Base-by-base conservation (phyloP, 2,329 filamentous ascomycete species). In the Colletotrichum zoysiae region DNA sequence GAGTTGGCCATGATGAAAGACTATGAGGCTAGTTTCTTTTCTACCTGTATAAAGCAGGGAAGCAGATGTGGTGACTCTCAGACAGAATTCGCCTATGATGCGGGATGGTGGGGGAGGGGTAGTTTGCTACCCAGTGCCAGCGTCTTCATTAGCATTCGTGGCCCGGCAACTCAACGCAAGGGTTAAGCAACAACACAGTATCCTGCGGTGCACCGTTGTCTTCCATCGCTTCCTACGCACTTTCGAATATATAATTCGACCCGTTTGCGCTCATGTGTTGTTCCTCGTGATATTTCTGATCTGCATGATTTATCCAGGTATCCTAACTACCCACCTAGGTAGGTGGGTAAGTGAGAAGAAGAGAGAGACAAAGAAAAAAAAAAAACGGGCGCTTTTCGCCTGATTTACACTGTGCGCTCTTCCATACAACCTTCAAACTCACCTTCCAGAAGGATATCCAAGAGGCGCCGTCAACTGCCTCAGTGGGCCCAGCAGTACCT, bases 1-100 rank as follows among this genome's bases (percentile, higher is more conserved):
- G 87, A 89, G 77, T 89, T 89, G 14, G 87, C 87, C 87, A 89
- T 88, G 20, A 72, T 77, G 26, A 38, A 48, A 40, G 7, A 51
- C 16, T 1, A 35, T n/a, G 50, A 18, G 23, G 40, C 23, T 23
- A 30, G 6, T 18, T 33, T 26, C 9, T 16, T 26, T 60, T 11
- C 18, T 14, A 35, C n/a, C n/a, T n/a, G 26, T 56, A 23, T 44
- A 44, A 16, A 30, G 38, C 12, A 51, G 38, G 14, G n/a, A 20
- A n/a, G n/a, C 26, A 53, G 51, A 42, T 35, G 35, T 53, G 51
- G 46, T 57, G 61, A 42, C 30, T 40, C 59, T 60, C 56, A 48
- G 48, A 35, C 40, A 33, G 46, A 55, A 35, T 50, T 60, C 42
- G 33, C 46, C n/a, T 66, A 46, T 55, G 46, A 38, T 51, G 65